phyloP scores from a whole-genome alignment of 78 protist genomes.

The Emiliania huxleyi region DNA sequence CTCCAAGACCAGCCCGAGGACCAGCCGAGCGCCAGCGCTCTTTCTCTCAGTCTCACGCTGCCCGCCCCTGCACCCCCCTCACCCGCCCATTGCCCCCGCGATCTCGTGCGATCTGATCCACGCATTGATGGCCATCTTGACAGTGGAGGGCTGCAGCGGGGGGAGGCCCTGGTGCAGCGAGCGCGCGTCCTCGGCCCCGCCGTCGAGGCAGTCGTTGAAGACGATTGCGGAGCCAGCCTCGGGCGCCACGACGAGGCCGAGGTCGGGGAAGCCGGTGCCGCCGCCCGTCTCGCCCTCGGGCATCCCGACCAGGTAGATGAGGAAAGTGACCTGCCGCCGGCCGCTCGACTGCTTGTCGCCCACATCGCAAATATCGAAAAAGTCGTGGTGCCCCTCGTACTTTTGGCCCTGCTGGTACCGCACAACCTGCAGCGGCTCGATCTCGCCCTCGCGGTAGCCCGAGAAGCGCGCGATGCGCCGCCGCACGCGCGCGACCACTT shows the following conservation, averaged over 20 bases:
- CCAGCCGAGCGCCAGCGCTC: too few species aligned
- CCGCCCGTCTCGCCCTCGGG: constrained; percentile 10
- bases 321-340: constrained; percentile 15
- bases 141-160: background rate
- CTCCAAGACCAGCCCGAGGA: too few species aligned
- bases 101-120: constrained; percentile 20
- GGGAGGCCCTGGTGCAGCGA: background rate
- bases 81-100: too few species aligned
- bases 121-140: background rate
- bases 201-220: constrained; percentile 20
- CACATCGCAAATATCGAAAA: background rate
- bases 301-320: background rate
- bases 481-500: background rate
- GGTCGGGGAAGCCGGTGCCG: constrained; percentile 22
- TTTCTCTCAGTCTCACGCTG: too few species aligned
- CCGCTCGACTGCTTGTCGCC: background rate
- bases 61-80: too few species aligned
- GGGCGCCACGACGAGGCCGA: background rate
- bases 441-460: background rate
- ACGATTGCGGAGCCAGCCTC: background rate
- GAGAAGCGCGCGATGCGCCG: constrained; percentile 4
- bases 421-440: constrained; percentile 16
- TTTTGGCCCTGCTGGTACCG: background rate
- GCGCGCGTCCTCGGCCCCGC: background rate
- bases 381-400: constrained; percentile 16